Base-by-base conservation (phyloP, 495 filamentous ascomycete species). In the Trypethelium eluteriae region DNA sequence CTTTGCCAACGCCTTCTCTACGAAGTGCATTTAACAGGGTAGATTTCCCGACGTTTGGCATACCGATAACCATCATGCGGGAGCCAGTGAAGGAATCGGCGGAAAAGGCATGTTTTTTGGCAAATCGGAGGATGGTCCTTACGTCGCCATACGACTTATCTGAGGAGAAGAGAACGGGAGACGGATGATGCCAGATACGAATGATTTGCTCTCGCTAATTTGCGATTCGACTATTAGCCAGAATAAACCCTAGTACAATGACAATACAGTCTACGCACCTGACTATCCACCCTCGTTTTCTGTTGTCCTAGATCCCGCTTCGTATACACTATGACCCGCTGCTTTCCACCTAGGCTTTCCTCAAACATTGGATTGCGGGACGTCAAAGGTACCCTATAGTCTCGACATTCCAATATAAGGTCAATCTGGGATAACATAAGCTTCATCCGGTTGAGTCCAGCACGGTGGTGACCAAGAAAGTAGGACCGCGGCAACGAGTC, bases 21-120 rank as follows among this genome's bases (percentile, higher is more conserved):
- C 95, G 88, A 47, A 98, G 81, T 38, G 88, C 82, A 76, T 98
- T 98, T 35, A 98, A 85, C 14, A 98, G 81, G 0, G 93, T 91
- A 34, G 90, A 95, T 76, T 98, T 92, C 1, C 89, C 94, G 0
- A 94, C 90, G 76, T 98, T 98, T 5, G 94, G 94, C 93, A 98
- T 97, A 38, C 94, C 94, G 18, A 97, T 92, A 0, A 98, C 84
- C 74, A 98, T 82, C 64, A 91, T 83, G 36, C 92, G 86, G 64
- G 89, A 84, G 2, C 92, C 91, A 6, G 84, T 83, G 7, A 92
- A 75, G 39, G 81, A 84, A 69, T 84, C 76, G 2, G 74, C 74
- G 10, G 75, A 73, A 25, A 71, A 64, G 39, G 81, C 78, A 66
- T 82, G 77, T 39, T 79, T 69, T 66, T 82, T 80, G 39, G 85